Evolutionary conservation across 306 rosid genomes (phyloP).

Genomic region (Fragaria vesca): DNA sequence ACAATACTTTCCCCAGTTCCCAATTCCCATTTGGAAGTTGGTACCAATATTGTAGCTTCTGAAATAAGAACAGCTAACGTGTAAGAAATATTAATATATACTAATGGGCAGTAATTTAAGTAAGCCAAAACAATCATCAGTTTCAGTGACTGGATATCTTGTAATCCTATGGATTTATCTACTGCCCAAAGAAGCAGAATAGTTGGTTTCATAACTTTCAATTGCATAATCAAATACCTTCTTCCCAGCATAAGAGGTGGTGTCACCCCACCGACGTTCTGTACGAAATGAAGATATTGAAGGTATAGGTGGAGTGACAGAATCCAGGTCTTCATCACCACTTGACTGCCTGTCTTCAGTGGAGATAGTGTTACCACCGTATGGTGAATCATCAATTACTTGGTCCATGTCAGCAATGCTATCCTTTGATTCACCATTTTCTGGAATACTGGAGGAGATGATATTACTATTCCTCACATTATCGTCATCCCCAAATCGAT

Average conservation of each 20-base stretch:
- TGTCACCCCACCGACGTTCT: slow-evolving; percentile 81
- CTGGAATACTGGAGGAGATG: slow-evolving; percentile 40
- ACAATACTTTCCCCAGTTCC: slow-evolving; percentile 72
- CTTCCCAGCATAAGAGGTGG: slow-evolving; percentile 70
- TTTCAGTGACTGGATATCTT: not conserved
- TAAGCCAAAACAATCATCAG: slow-evolving; percentile 18
- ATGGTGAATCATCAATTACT: slow-evolving; percentile 79
- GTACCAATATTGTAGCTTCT: slow-evolving; percentile 89
- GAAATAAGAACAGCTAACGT: slow-evolving; percentile 44
- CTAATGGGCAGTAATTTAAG: slow-evolving; percentile 9
- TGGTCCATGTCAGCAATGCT: slow-evolving; percentile 49
- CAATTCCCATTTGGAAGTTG: slow-evolving; percentile 87
- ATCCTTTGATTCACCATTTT: slow-evolving; percentile 50
- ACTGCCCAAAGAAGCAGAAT: slow-evolving; percentile 11
- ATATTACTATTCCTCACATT: slow-evolving; percentile 37
- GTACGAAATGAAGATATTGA: slow-evolving; percentile 53
- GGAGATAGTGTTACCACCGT: slow-evolving; percentile 39
- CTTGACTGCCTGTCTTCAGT: slow-evolving; percentile 45
- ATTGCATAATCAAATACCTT: slow-evolving; percentile 51
- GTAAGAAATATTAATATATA: slow-evolving; percentile 26
- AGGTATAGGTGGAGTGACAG: slow-evolving; percentile 49
- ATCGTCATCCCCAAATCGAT: slow-evolving; percentile 32
- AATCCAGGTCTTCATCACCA: slow-evolving; percentile 59
- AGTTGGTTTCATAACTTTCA: not conserved
- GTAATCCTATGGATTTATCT: not conserved